These are phyloP conservation scores for Candida sp. DNA, from an alignment of 1,139 yeast species.

Conservation along the genomic window DNA sequence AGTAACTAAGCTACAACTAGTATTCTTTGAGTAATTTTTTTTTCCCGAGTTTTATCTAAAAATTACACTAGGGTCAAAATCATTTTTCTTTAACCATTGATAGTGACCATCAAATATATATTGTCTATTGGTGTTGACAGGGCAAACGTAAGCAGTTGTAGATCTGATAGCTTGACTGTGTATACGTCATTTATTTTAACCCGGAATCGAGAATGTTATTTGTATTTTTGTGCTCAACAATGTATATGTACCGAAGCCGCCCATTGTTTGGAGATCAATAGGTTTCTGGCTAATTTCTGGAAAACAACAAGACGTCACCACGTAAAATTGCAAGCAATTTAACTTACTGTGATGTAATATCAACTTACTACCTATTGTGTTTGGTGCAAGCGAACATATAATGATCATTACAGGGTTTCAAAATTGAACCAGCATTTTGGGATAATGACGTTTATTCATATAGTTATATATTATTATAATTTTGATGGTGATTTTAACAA, in stretches of 20 bases:
- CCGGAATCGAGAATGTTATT: too few relatives aligned
- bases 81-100: too few relatives aligned
- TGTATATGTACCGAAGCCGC: background rate
- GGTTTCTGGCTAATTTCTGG: background rate
- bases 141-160: too few relatives aligned
- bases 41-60: too few relatives aligned
- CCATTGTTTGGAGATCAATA: background rate
- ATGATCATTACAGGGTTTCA: background rate
- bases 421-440: background rate
- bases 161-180: too few relatives aligned
- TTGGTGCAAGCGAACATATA: background rate
- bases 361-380: background rate
- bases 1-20: too few relatives aligned
- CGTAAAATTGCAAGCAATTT: background rate
- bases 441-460: background rate
- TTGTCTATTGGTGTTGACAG: too few relatives aligned
- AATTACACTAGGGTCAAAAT: too few relatives aligned
- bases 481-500: constrained; percentile 4
- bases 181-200: too few relatives aligned
- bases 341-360: background rate
- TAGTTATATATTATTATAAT: background rate
- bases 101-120: too few relatives aligned
- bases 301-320: background rate
- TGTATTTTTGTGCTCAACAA: too few relatives aligned
- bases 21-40: too few relatives aligned